Evolutionary conservation across 331 rosid species (phyloP), one percentile per base, ranked within the genome.

Genomic region (Erythrophleum ivorense): DNA sequence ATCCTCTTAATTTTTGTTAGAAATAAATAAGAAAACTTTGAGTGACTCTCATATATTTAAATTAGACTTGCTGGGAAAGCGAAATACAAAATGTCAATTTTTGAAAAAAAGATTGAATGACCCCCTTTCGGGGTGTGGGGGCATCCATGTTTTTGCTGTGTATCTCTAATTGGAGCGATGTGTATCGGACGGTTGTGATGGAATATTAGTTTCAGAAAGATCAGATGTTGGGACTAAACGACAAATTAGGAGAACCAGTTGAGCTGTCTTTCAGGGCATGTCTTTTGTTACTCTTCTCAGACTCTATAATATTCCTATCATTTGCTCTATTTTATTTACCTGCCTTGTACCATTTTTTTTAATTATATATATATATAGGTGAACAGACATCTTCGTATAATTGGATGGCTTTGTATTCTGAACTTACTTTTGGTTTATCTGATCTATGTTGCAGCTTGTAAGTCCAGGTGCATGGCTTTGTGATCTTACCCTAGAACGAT

Each of bases 401-500:
- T 10, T 29, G 66, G 16, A 3, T 36, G n/a, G 16, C 9, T 2
- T 3, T 9, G 73, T 5, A 41, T 52, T 13, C 7, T 67, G 29
- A 38, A 36, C 55, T 82, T 55, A 34, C 34, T 38, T 48, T 69
- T 73, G 62, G 19, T 71, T 50, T 49, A 24, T 31, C 80, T 74
- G 40, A 55, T 50, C 6, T 60, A 57, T 79, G 49, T 75, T 57
- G 29, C 91, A 95, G 98, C 79, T 90, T 36, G 98, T 95, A 5
- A 90, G 97, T 74, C 98, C 98, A n/a, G 98, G 98, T 2, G 79
- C 97, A 19, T 93, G 97, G 95, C 77, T 95, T 0, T 93, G 92
- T 31, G 98, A 95, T 85, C 89, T 95, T 79, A 90, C 97, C 67
- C 81, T 93, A 16, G 98, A 95, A 62, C 92, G 97, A 49, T 95